Base-by-base conservation (phyloP, 768 basidiomycete species). In the Phlegmacium glaucopus region DNA sequence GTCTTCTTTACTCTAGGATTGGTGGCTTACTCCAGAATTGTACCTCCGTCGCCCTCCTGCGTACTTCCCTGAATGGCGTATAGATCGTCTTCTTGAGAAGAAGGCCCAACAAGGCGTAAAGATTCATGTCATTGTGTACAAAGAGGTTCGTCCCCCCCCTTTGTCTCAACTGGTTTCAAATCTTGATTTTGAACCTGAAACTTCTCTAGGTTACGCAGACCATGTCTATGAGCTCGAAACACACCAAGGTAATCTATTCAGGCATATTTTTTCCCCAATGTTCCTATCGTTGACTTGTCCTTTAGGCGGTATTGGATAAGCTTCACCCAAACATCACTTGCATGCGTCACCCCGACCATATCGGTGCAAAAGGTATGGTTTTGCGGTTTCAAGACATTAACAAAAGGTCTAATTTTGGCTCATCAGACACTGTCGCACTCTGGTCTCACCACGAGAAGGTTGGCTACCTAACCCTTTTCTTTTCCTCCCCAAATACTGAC, bases 1-100 rank as follows among this genome's bases (percentile, higher is more conserved):
- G 9, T 3, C 35, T 11, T 3, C 35, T 11, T 15, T 40, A 42
- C 35, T 30, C 25, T 52, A 87, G 83, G 87, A 90, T 54, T 90
- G 90, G 91, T 94, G 94, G 94, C 78, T 98, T 51, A 89, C 90
- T 0, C 95, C 95, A 1, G 95, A 98, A 62, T 69, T 98, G 3
- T 96, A 92, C 68, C 84, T 98, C 30, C 85, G 95, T 44, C 88
- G 96, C 9, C 96, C 95, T 1, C 85, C 94, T 6, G 89, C 90
- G 0, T 68, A 82, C 55, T 77, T 90, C 61, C 84, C 85, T 6
- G 84, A 96, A 66, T 99, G 85, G 82, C 79, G 96, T 18, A 77
- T 99, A 22, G 96, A 99, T 63, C 71, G 82, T 28, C 61, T 98
- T 10, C 74, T 98, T 42, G 72, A 88, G 65, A 79, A 86, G 44